Base-by-base conservation (phyloP, 495 filamentous ascomycete genomes). In the Jackrogersella minutella region DNA sequence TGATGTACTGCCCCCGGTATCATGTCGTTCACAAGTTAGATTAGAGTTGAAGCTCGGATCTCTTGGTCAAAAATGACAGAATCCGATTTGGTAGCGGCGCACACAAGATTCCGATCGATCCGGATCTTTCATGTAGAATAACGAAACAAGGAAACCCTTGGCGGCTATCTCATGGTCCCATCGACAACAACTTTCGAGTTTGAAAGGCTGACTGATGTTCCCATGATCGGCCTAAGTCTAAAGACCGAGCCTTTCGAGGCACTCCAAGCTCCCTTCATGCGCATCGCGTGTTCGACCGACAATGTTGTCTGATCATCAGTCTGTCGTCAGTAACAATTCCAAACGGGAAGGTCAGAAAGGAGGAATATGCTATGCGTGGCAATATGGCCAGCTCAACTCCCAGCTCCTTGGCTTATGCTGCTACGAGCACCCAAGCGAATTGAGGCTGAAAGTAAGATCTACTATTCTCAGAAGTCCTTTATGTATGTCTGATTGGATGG, bases 81-180 rank as follows among this genome's bases (percentile, higher is more conserved):
- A 62, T 66, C 61, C 58, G 62, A 66, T 66, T 55, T 61, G 39
- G 52, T 52, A 50, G 22, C 26, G 47, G 37, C 40, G 52, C 50
- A 66, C 52, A 66, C 37, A 22, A 66, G 67, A 66, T 70, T 66
- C 67, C 67, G 67, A 70, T 70, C 67, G 67, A 70, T 70, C 67
- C 67, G 67, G 62, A 70, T 70, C 67, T 62, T 37, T 54, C 44
- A 31, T 66, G 22, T 53, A 61, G 21, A 61, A 65, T 61, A 37
- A 56, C 50, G 61, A 56, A 36, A 59, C 49, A 58, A 43, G 61
- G 56, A 56, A 11, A 47, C n/a, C 37, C 65, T 60, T 64, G 61
- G 41, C 54, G 53, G 17, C n/a, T 24, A n/a, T n/a, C n/a, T n/a
- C n/a, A 54, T 49, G 31, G 56, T 31, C 56, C 49, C 56, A 44